Evolutionary conservation across 2,329 filamentous ascomycete genomes (phyloP).

Genomic region (Ophiocordyceps camponoti-floridani): DNA sequence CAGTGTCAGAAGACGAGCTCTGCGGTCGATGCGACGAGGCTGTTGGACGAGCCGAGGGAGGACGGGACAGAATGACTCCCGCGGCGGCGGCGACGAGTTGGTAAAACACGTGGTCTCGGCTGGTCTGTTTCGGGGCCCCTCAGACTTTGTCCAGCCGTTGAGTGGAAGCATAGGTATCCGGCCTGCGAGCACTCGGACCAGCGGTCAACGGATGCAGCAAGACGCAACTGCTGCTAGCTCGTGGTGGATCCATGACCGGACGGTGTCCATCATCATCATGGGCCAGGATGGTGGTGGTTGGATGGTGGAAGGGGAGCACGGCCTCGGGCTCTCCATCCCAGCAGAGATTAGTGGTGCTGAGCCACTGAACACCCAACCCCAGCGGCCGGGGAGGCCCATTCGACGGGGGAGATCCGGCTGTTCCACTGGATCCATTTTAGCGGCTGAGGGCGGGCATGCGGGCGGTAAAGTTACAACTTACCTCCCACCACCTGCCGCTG

Average conservation of each 20-base stretch:
- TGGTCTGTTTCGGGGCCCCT: no score
- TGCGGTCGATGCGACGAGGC: conserved; percentile 59
- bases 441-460: background rate
- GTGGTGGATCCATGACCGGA: background rate
- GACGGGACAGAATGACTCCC: background rate
- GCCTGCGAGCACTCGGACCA: background rate
- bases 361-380: background rate
- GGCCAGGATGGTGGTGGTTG: no score
- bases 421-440: background rate
- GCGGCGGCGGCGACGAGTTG: background rate
- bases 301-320: background rate
- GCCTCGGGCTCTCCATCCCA: no score
- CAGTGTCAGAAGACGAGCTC: conserved; percentile 44
- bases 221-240: background rate
- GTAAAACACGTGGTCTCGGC: no score
- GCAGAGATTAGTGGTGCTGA: no score
- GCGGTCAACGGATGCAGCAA: background rate
- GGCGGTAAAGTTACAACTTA: background rate
- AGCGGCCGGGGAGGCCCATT: no score
- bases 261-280: no score
- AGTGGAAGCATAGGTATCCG: no score
- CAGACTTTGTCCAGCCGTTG: no score
- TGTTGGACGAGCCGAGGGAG: conserved; percentile 18
- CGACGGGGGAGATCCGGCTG: no score
- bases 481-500: no score